Percentiles rank a stretch among this genome's conserved stretches.
These are phyloP conservation scores for Termitomyces sp. DNA, from an alignment of 768 basidiomycete genomes.

Conservation along the genomic window DNA sequence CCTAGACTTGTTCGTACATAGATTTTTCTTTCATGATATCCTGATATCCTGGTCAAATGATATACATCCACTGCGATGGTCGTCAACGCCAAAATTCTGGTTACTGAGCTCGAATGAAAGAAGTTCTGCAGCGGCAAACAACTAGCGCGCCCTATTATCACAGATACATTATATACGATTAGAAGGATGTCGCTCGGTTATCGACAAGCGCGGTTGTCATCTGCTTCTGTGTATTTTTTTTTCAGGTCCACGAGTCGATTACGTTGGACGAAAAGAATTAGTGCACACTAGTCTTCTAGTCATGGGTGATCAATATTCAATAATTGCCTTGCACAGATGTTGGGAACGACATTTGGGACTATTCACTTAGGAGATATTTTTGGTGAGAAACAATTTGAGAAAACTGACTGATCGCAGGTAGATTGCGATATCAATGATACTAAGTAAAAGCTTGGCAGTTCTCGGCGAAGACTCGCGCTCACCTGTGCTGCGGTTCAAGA, in stretches of 20 bases:
- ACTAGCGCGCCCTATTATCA: neutral
- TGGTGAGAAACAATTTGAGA: neutral
- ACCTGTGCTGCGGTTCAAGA: neutral
- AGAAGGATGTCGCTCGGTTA: conserved; percentile 10
- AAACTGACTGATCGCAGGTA: neutral
- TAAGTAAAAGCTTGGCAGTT: no score
- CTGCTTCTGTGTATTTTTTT: conserved; percentile 12
- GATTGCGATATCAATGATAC: neutral
- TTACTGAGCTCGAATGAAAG: conserved; percentile 4
- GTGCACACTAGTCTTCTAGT: no score
- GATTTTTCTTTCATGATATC: neutral
- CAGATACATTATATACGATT: neutral
- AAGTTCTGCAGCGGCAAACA: conserved; percentile 6
- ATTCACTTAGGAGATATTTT: neutral
- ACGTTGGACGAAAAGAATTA: no score
- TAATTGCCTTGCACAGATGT: neutral
- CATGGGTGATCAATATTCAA: no score
- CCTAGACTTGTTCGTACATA: neutral
- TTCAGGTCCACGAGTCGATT: no score
- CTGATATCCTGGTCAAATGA: neutral
- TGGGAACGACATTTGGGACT: neutral
- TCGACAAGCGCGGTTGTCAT: conserved; percentile 28
- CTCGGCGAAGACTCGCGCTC: neutral
- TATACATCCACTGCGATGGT: neutral
- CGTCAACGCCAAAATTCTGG: neutral